phyloP scores from a whole-genome alignment of 192 early-diverging fungal genomes.

The Umbelopsis sp. region DNA sequence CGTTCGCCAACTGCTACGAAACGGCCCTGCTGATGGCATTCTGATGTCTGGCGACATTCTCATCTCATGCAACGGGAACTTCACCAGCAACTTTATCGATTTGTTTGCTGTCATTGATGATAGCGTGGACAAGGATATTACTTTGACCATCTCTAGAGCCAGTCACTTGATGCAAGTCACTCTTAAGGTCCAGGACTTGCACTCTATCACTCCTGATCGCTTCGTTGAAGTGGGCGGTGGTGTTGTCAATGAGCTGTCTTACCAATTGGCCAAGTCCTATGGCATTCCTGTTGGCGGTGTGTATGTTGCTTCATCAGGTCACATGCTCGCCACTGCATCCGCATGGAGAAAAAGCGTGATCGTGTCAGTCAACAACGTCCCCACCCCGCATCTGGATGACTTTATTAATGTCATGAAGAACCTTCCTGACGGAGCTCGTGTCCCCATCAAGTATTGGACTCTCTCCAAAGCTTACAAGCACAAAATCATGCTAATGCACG shows the following conservation, averaged over 20 bases:
- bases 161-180: constrained; percentile 43
- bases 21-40: constrained; percentile 63
- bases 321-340: constrained; percentile 64
- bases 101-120: constrained; percentile 65
- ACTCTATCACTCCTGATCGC: constrained; percentile 76
- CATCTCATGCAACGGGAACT: constrained; percentile 58
- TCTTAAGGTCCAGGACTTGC: constrained; percentile 67
- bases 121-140: constrained; percentile 50
- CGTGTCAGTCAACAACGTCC: constrained; percentile 61
- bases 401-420: constrained; percentile 62
- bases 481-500: constrained; percentile 76
- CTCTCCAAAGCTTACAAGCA: constrained; percentile 79
- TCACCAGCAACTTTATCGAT: constrained; percentile 68
- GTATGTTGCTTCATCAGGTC: constrained; percentile 71
- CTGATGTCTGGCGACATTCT: constrained; percentile 75
- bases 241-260: constrained; percentile 71
- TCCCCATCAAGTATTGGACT: constrained; percentile 66
- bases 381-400: constrained; percentile 62
- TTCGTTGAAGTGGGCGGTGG: constrained; percentile 89
- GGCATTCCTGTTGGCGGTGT: constrained; percentile 72
- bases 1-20: constrained; percentile 60
- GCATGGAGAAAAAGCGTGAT: constrained; percentile 66
- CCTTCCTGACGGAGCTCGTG: constrained; percentile 61
- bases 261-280: constrained; percentile 73
- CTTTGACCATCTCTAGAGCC: constrained; percentile 60